Evolutionary conservation across 2,329 filamentous ascomycete species (phyloP).

Genomic region (Aschersonia sp.): DNA sequence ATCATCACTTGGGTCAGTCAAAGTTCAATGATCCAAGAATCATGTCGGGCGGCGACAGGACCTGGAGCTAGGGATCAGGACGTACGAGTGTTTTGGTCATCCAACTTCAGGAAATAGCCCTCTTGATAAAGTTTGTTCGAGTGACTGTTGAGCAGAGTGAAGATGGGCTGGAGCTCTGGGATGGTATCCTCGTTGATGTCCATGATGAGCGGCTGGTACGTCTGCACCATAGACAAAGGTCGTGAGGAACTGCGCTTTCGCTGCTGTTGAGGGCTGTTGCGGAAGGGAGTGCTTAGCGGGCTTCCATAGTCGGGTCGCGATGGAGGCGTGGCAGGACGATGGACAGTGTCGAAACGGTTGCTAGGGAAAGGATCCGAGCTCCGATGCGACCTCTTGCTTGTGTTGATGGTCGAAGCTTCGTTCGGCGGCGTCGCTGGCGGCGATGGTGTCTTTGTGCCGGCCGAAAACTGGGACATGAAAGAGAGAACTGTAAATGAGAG

Average conservation of each 20-base stretch:
- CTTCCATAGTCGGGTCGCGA: slow-evolving; percentile 25
- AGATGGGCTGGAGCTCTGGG: slow-evolving; percentile 87
- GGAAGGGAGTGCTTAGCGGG: slow-evolving; percentile 25
- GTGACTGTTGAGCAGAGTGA: slow-evolving; percentile 86
- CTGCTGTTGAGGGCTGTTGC: slow-evolving; percentile 24
- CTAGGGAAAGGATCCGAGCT: slow-evolving; percentile 18
- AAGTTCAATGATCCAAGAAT: not conserved
- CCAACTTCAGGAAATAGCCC: slow-evolving; percentile 92
- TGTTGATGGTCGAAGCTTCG: slow-evolving; percentile 17
- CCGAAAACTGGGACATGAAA: slow-evolving; percentile 72
- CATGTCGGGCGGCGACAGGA: not conserved
- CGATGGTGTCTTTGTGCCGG: slow-evolving; percentile 29
- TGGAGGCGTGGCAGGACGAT: slow-evolving; percentile 24
- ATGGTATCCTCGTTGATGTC: slow-evolving; percentile 73
- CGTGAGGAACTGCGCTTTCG: slow-evolving; percentile 42
- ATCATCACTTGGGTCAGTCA: not conserved
- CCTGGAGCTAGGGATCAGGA: slow-evolving; percentile 10
- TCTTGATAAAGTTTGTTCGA: slow-evolving; percentile 95
- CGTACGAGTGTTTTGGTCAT: slow-evolving; percentile 85
- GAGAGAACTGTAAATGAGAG: slow-evolving; percentile 50
- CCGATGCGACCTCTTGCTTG: slow-evolving; percentile 13
- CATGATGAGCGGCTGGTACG: slow-evolving; percentile 75
- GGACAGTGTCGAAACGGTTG: slow-evolving; percentile 19
- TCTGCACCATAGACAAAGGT: slow-evolving; percentile 73
- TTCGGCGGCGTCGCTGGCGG: slow-evolving; percentile 28